phyloP scores from a whole-genome alignment of 129 eudicot genomes.

The Flaveria linearis region DNA sequence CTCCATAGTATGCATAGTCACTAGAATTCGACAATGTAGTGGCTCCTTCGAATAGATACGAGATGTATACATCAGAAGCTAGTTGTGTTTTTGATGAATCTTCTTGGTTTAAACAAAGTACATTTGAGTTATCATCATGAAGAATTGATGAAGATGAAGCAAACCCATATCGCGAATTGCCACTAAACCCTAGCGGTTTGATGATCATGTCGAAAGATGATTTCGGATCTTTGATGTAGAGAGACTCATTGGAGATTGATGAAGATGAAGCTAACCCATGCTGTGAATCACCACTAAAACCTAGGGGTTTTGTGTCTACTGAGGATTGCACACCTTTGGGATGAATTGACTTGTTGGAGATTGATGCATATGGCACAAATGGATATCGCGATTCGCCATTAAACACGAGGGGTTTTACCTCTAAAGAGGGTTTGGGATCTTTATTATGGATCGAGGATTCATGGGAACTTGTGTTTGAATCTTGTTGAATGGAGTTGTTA shows the following conservation, averaged over 20 bases:
- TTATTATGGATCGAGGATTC: slow-evolving; percentile 10
- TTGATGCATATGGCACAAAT: slow-evolving; percentile 29
- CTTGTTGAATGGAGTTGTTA: slow-evolving; percentile 17
- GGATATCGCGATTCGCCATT: slow-evolving; percentile 6
- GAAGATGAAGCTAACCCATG: slow-evolving; percentile 28
- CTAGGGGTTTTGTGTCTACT: slow-evolving; percentile 16
- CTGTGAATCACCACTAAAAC: slow-evolving; percentile 22
- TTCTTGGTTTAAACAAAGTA: slow-evolving; percentile 21
- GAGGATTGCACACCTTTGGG: slow-evolving; percentile 13
- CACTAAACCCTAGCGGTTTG: slow-evolving; percentile 27
- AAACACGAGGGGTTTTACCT: slow-evolving; percentile 14
- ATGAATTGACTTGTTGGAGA: background rate
- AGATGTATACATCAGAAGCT: slow-evolving; percentile 42
- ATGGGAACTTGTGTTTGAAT: slow-evolving; percentile 18
- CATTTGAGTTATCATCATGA: slow-evolving; percentile 21
- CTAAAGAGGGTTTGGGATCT: slow-evolving; percentile 22
- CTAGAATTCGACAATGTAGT: slow-evolving; percentile 21
- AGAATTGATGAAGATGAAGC: slow-evolving; percentile 33
- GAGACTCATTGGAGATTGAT: slow-evolving; percentile 23
- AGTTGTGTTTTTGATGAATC: slow-evolving; percentile 29
- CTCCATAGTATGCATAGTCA: slow-evolving; percentile 25
- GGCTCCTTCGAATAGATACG: slow-evolving; percentile 47
- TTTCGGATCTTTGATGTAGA: slow-evolving; percentile 12
- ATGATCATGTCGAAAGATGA: slow-evolving; percentile 18
- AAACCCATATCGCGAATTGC: slow-evolving; percentile 17